phyloP scores from a whole-genome alignment of 169 alveolate species.

The Cryptosporidium felis region DNA sequence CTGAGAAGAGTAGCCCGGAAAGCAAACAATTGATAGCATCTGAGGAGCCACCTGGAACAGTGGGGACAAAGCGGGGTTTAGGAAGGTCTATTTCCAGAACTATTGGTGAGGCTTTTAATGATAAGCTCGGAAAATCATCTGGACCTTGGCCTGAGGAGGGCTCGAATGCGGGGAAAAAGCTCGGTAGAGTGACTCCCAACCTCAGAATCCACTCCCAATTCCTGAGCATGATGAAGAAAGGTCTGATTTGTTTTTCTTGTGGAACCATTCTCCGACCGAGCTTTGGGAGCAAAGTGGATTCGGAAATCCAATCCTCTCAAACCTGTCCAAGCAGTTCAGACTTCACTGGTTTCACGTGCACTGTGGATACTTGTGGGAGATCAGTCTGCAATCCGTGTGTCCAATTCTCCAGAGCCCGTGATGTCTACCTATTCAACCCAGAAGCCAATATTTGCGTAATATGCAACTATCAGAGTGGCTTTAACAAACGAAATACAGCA shows the following conservation, averaged over 20 bases:
- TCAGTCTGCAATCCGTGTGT: slow-evolving; percentile 34
- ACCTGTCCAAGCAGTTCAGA: slow-evolving; percentile 60
- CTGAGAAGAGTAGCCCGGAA: neutral
- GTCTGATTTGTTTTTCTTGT: slow-evolving; percentile 67
- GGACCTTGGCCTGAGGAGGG: no score
- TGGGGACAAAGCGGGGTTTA: neutral
- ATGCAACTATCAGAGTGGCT: slow-evolving; percentile 20
- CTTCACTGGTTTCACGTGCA: neutral
- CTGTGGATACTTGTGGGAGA: slow-evolving; percentile 60
- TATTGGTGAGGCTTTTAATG: no score
- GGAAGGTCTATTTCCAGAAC: neutral
- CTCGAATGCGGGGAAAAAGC: neutral
- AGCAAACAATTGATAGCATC: neutral
- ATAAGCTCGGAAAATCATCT: no score
- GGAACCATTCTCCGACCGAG: neutral
- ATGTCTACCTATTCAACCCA: slow-evolving; percentile 17
- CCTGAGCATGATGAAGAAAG: slow-evolving; percentile 46
- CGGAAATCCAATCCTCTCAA: slow-evolving; percentile 8
- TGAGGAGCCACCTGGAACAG: neutral
- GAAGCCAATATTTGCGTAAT: slow-evolving; percentile 7
- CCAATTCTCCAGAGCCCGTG: slow-evolving; percentile 11
- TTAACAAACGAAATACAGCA: slow-evolving; percentile 6
- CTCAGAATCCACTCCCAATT: slow-evolving; percentile 1
- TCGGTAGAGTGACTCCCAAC: neutral
- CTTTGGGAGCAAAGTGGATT: neutral